A percentile compares a stretch with the other conserved stretches of the same genome.
Evolutionary conservation across 225 moss, liverwort and hornwort genomes (phyloP).

Genomic region (Bryoerythrophyllum caledonicum): DNA sequence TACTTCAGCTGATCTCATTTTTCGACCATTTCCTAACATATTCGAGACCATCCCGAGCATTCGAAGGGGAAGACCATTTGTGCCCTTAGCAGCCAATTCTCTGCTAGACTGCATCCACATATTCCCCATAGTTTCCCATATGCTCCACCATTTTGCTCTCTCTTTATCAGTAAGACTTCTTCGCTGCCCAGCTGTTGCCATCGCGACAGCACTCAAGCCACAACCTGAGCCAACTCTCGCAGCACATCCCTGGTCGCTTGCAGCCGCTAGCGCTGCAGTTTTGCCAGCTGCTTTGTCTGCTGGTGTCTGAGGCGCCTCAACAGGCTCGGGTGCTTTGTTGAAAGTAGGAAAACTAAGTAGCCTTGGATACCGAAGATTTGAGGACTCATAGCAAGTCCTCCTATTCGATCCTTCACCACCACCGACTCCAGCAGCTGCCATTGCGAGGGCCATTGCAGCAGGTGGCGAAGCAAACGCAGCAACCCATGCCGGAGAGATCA

Average conservation of each 20-base stretch:
- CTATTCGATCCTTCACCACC: slow-evolving; percentile 64
- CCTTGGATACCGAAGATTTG: slow-evolving; percentile 57
- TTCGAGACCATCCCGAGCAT: slow-evolving; percentile 61
- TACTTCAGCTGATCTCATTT: slow-evolving; percentile 73
- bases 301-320: slow-evolving; percentile 43
- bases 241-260: slow-evolving; percentile 84
- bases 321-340: slow-evolving; percentile 67
- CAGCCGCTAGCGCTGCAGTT: slow-evolving; percentile 70
- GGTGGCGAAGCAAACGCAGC: slow-evolving; percentile 92
- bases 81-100: slow-evolving; percentile 14
- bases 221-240: slow-evolving; percentile 91
- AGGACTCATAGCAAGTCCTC: slow-evolving; percentile 47
- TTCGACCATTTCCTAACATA: slow-evolving; percentile 69
- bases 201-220: slow-evolving; percentile 88
- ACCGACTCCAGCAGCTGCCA: slow-evolving; percentile 93
- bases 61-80: slow-evolving; percentile 30
- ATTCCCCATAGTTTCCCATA: slow-evolving; percentile 75
- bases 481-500: slow-evolving; percentile 93
- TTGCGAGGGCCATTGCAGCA: slow-evolving; percentile 86
- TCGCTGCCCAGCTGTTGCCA: slow-evolving; percentile 86
- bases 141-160: slow-evolving; percentile 76
- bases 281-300: slow-evolving; percentile 74
- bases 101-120: slow-evolving; percentile 64
- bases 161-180: slow-evolving; percentile 75
- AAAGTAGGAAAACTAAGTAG: slow-evolving; percentile 59